Base-by-base conservation (phyloP, 306 rosid species). In the Vigna trinervia region DNA sequence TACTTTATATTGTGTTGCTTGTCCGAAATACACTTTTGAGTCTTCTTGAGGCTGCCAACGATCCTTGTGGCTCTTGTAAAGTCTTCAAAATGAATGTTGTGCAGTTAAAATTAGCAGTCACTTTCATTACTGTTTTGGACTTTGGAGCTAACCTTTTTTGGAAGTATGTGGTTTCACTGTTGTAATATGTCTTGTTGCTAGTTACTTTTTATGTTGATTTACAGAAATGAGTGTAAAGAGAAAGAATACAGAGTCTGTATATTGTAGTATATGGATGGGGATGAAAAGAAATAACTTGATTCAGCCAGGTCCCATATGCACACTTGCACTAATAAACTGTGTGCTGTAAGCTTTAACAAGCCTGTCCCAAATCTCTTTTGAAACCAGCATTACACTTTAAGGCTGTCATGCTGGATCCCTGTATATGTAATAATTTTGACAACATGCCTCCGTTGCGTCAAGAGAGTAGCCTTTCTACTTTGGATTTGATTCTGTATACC, bases 21-120 rank as follows among this genome's bases (percentile, higher is more conserved):
- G 52, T 78, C 65, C 36, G 52, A 30, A 30, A 30, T 30, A 30
- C 34, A 30, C 34, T 71, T 39, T 46, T 74, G 80, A 52, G 54
- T 79, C 74, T 13, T 48, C 73, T 68, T 69, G 56, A 76, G 79
- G 60, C 52, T 53, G 15, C 75, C 36, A 68, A 32, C 47, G 64
- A 71, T 30, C 71, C 62, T 57, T 57, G 59, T 48, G 53, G 65
- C 43, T 26, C 58, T 74, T 74, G 57, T 19, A 47, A 48, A 69
- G 52, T 59, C 69, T 78, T 63, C 26, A 83, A 51, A 72, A 68
- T 50, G 38, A 73, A 41, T 17, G 57, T 47, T 26, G 26, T 41
- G 54, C 30, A 41, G 50, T 15, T 73, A 41, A 58, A 60, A 67
- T 50, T 66, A 34, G 41, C 20, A 26, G 30, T 56, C 32, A 59